phyloP scores from a whole-genome alignment of 2,329 filamentous ascomycete species.

The Beauveria sp. region DNA sequence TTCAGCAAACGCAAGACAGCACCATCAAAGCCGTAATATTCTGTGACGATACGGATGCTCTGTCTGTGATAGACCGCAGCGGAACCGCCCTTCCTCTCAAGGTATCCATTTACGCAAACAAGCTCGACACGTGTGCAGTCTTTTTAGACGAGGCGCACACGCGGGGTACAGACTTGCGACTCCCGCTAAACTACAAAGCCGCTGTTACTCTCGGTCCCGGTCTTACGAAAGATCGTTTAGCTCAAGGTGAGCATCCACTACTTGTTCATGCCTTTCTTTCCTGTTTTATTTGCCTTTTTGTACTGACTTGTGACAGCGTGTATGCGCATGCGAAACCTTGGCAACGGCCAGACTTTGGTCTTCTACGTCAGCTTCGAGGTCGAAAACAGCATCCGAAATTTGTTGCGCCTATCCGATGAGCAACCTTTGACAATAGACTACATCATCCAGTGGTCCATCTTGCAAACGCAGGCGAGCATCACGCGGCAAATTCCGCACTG shows the following conservation, averaged over 20 bases:
- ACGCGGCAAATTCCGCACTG: slow-evolving; percentile 47
- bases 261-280: neutral
- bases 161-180: slow-evolving; percentile 57
- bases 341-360: slow-evolving; percentile 55
- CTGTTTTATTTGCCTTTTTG: neutral
- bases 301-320: slow-evolving; percentile 40
- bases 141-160: slow-evolving; percentile 68
- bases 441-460: slow-evolving; percentile 51
- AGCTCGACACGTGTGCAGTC: slow-evolving; percentile 52
- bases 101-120: slow-evolving; percentile 48
- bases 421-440: slow-evolving; percentile 37
- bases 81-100: slow-evolving; percentile 41
- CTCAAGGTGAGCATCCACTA: slow-evolving; percentile 47
- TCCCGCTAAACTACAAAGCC: slow-evolving; percentile 52
- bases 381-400: slow-evolving; percentile 38
- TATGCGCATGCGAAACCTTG: slow-evolving; percentile 65
- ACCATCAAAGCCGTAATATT: slow-evolving; percentile 40
- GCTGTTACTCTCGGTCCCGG: slow-evolving; percentile 59
- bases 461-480: slow-evolving; percentile 45
- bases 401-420: slow-evolving; percentile 9
- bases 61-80: slow-evolving; percentile 43
- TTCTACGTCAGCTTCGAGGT: slow-evolving; percentile 57
- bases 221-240: slow-evolving; percentile 60
- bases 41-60: slow-evolving; percentile 47
- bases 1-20: neutral